Conservation (phyloP, 2,329 filamentous ascomycete genomes). For the Tolypocladium ophioglossoides region DNA sequence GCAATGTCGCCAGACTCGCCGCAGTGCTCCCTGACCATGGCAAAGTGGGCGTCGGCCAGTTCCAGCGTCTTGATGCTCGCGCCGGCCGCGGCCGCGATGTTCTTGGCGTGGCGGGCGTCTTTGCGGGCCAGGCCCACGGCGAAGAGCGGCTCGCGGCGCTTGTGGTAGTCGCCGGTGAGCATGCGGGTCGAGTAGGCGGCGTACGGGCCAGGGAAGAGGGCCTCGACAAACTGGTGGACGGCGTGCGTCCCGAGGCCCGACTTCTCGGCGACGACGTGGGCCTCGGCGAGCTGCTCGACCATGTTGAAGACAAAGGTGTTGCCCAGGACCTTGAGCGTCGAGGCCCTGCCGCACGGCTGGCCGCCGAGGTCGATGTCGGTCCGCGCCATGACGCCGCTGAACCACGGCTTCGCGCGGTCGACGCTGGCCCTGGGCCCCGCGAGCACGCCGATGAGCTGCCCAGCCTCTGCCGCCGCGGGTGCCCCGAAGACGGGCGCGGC, state of each 20-base stretch:
- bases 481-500: slow-evolving; percentile 62
- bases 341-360: slow-evolving; percentile 57
- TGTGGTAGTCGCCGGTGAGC: slow-evolving; percentile 65
- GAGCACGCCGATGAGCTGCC: slow-evolving; percentile 61
- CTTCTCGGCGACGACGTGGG: slow-evolving; percentile 70
- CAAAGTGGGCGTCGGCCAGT: slow-evolving; percentile 58
- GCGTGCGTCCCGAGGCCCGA: slow-evolving; percentile 60
- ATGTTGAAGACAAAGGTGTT: slow-evolving; percentile 82
- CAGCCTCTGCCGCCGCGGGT: slow-evolving; percentile 58
- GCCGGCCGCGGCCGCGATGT: slow-evolving; percentile 53
- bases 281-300: slow-evolving; percentile 69
- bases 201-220: slow-evolving; percentile 67
- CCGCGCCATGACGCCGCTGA: slow-evolving; percentile 47
- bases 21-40: slow-evolving; percentile 53
- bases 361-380: slow-evolving; percentile 60
- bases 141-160: slow-evolving; percentile 70
- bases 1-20: slow-evolving; percentile 70
- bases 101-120: slow-evolving; percentile 65
- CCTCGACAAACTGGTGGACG: slow-evolving; percentile 60
- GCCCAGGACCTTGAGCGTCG: slow-evolving; percentile 69
- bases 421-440: slow-evolving; percentile 54
- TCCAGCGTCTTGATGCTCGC: slow-evolving; percentile 53
- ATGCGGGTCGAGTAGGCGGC: slow-evolving; percentile 66
- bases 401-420: slow-evolving; percentile 36
- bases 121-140: slow-evolving; percentile 74